phyloP scores from a whole-genome alignment of 2,329 filamentous ascomycete genomes.

The Stachybotrys chlorohalonatus region DNA sequence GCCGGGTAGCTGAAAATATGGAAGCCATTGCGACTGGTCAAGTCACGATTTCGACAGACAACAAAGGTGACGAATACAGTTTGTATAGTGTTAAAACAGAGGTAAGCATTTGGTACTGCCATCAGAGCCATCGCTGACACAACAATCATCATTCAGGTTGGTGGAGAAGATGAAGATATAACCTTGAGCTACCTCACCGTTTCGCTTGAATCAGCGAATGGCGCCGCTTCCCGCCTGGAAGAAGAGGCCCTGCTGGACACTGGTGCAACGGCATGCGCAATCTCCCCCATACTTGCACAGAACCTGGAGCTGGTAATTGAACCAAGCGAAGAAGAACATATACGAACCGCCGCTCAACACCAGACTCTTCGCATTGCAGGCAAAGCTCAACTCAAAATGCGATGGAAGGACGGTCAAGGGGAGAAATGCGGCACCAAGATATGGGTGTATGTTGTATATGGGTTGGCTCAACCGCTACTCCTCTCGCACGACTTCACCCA shows the following conservation, averaged over 20 bases:
- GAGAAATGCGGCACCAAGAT: background rate
- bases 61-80: background rate
- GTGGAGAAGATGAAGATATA: background rate
- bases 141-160: background rate
- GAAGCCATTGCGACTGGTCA: background rate
- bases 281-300: background rate
- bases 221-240: background rate
- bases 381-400: background rate
- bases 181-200: background rate
- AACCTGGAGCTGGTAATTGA: background rate
- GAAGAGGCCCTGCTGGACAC: background rate
- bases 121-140: background rate
- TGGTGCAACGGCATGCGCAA: background rate
- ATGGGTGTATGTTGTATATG: background rate
- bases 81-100: background rate
- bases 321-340: background rate
- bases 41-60: background rate
- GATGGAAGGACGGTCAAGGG: background rate
- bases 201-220: background rate
- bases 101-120: background rate
- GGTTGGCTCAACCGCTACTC: background rate
- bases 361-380: background rate
- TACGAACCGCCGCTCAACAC: background rate
- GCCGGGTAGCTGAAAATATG: background rate
- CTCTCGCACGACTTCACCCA: background rate